Evolutionary conservation across 140 eudicot genomes (phyloP).

Genomic region (Anethum foeniculum): DNA sequence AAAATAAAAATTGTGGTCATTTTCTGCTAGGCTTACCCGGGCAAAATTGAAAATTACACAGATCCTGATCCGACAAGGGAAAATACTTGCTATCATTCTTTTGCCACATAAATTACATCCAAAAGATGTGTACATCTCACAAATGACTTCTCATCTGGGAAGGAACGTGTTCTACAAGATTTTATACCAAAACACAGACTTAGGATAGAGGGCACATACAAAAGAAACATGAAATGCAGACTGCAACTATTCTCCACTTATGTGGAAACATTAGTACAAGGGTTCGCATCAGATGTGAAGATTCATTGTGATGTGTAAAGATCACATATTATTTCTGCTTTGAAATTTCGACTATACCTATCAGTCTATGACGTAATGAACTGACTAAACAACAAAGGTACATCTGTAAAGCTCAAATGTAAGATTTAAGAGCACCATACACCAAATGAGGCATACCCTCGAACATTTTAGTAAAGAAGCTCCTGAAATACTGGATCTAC

Average conservation of each 20-base stretch:
- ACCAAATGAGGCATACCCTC: background rate
- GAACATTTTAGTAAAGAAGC: slow-evolving; percentile 52
- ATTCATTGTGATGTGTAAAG: background rate
- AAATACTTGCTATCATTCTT: background rate
- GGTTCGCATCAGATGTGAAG: background rate
- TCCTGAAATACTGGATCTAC: slow-evolving; percentile 94
- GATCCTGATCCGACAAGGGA: background rate
- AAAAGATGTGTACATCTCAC: background rate
- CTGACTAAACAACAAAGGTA: background rate
- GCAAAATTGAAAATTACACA: background rate
- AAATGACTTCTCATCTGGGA: background rate
- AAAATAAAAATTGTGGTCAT: too few species aligned
- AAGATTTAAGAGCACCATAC: background rate
- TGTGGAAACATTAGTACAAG: background rate
- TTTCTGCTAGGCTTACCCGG: background rate
- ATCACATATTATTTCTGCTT: slow-evolving; percentile 3
- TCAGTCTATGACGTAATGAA: background rate
- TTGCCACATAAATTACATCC: background rate
- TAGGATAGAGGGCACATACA: background rate
- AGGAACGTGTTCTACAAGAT: background rate
- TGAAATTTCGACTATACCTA: background rate
- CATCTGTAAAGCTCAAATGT: background rate
- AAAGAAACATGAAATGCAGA: background rate
- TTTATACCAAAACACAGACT: too few species aligned
- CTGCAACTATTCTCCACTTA: background rate